Evolutionary conservation across 345 rosid species (phyloP), one percentile per base, ranked within the genome.

Genomic region (Mercurialis annua): DNA sequence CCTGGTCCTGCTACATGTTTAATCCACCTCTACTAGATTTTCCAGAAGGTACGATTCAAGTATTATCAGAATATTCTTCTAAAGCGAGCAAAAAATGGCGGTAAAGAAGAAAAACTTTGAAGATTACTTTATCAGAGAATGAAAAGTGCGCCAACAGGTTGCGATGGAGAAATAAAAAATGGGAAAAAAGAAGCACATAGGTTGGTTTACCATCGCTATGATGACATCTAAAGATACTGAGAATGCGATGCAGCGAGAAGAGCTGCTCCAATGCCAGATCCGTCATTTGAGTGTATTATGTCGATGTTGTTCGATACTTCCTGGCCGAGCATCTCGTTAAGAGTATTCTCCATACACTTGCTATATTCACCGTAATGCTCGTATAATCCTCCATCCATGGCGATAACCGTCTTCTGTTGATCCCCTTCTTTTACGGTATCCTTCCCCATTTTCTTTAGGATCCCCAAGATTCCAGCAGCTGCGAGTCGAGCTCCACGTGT

Each of bases 221-320:
- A 2, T 18, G 47, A 21, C 27, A 38, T 46, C 31, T 33, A 23
- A 34, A 61, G 81, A 64, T 86, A 83, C 71, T 67, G 83, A 61
- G 90, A 85, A 48, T 90, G 93, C 5, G 91, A 84, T 36, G 96
- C 96, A 12, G 93, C 91, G 2, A 87, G 87, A 50, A 90, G 77
- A 2, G 92, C 92, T 29, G 92, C 96, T 56, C 96, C 91, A 14
- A 87, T 79, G 21, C 96, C 93, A 10, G 96, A 90, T 11, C 96
- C 96, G 34, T 90, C 96, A 31, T 79, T 87, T 17, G 92, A 72
- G 51, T 77, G 87, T 64, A 71, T 78, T 15, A 87, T 76, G 15
- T 57, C 80, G 5, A 87, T 72, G 69, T 29, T 79, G 63, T 75
- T 79, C 21, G 83, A 79, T 17, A 77, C 85, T 67, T 84, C 90